Conservation (phyloP, 2,329 filamentous ascomycete species). For the Ophiosphaerella herpotricha region DNA sequence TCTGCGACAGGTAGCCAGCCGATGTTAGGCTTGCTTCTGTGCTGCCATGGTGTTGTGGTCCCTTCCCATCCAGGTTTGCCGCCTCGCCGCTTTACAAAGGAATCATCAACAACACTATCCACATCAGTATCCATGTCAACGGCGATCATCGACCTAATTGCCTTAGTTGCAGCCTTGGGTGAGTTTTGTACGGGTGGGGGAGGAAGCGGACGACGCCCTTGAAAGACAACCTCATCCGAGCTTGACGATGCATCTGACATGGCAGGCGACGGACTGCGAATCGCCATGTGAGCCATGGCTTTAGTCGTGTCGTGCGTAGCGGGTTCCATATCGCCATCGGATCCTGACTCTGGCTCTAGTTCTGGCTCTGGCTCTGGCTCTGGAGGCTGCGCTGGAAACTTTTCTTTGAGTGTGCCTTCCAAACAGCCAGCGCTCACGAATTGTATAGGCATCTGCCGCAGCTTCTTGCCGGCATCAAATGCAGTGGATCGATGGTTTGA, state of each 20-base stretch:
- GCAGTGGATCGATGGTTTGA: slow-evolving; percentile 53
- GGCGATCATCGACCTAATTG: neutral
- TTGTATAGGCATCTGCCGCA: slow-evolving; percentile 60
- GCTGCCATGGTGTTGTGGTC: slow-evolving; percentile 35
- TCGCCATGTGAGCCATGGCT: slow-evolving; percentile 39
- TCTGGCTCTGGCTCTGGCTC: neutral
- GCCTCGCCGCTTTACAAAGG: slow-evolving; percentile 31
- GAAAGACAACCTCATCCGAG: slow-evolving; percentile 65
- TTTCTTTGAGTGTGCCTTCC: slow-evolving; percentile 41
- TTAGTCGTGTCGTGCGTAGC: slow-evolving; percentile 22
- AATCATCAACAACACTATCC: slow-evolving; percentile 25
- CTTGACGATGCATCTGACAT: slow-evolving; percentile 28
- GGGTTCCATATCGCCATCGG: neutral
- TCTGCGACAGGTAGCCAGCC: slow-evolving; percentile 38
- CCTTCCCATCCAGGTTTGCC: slow-evolving; percentile 38
- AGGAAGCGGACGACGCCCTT: slow-evolving; percentile 29
- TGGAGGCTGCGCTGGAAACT: slow-evolving; percentile 14
- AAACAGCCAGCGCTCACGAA: slow-evolving; percentile 65
- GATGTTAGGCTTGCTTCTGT: slow-evolving; percentile 42
- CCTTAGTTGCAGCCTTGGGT: neutral
- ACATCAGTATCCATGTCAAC: slow-evolving; percentile 25
- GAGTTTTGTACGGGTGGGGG: neutral
- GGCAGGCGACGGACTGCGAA: slow-evolving; percentile 45
- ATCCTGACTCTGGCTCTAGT: neutral
- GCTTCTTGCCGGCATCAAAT: slow-evolving; percentile 54